These are phyloP conservation scores for Stagonosporopsis rhizophila DNA, from an alignment of 2,329 filamentous ascomycete species.

Conservation along the genomic window DNA sequence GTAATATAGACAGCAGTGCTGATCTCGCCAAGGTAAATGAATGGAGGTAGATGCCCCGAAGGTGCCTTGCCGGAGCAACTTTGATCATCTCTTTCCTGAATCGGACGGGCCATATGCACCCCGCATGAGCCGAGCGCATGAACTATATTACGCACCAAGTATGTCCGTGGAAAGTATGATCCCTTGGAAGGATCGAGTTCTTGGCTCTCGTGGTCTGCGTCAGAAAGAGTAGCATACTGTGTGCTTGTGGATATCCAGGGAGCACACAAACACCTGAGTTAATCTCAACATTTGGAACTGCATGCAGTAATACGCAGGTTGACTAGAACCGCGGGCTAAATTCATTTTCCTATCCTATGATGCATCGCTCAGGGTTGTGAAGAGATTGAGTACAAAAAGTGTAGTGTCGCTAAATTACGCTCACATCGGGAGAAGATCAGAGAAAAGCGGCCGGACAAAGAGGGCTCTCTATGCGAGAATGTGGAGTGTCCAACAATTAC, in stretches of 20 bases:
- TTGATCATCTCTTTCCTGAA: constrained; percentile 12
- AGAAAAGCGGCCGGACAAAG: not conserved
- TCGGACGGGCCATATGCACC: constrained; percentile 2
- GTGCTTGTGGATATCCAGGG: not conserved
- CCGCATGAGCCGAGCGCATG: constrained; percentile 5
- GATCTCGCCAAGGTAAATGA: not conserved
- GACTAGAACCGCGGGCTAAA: not conserved
- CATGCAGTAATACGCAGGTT: not conserved
- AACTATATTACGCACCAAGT: constrained; percentile 2
- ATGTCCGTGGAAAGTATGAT: not conserved
- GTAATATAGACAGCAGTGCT: not conserved
- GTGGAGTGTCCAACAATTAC: constrained; percentile 14
- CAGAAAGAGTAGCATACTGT: not conserved
- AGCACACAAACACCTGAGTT: not conserved
- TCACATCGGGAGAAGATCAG: constrained; percentile 11
- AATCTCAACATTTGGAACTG: not conserved
- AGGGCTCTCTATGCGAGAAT: constrained; percentile 3
- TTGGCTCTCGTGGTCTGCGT: not conserved
- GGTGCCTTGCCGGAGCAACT: not conserved
- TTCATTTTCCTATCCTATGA: constrained; percentile 9
- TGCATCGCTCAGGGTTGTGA: constrained; percentile 6
- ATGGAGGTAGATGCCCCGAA: constrained; percentile 14
- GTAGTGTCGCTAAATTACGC: constrained; percentile 18
- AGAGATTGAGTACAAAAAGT: constrained; percentile 7
- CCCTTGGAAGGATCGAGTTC: not conserved